Conservation (phyloP, 441 rosid species). For the Biscutella laevigata region DNA sequence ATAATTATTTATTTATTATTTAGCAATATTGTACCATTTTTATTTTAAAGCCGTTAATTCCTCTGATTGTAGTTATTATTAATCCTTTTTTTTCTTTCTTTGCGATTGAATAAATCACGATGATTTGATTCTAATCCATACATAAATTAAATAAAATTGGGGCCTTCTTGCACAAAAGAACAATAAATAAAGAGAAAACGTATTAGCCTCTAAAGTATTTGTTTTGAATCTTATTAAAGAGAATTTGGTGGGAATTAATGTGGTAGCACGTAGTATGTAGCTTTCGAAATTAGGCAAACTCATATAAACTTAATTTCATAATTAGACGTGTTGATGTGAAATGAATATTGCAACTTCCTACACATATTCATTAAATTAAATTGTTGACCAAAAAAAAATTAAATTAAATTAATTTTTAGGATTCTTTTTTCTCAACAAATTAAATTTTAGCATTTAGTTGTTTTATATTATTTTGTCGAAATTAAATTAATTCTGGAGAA, state of each 20-base stretch:
- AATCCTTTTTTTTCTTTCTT: background rate
- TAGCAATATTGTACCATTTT: too few relatives aligned
- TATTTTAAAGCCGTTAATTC: too few relatives aligned
- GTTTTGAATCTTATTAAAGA: constrained; percentile 12
- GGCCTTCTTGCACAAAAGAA: background rate
- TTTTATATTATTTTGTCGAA: background rate
- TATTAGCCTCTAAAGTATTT: background rate
- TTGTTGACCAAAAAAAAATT: too few relatives aligned
- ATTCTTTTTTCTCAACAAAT: too few relatives aligned
- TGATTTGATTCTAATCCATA: background rate
- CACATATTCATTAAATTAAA: too few relatives aligned
- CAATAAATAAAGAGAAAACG: constrained; percentile 9
- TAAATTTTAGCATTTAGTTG: background rate
- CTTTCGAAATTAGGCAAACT: background rate
- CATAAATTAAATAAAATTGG: background rate
- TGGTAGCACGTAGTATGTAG: constrained; percentile 22
- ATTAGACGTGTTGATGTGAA: background rate
- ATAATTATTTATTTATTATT: too few relatives aligned
- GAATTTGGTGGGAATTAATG: constrained; percentile 17
- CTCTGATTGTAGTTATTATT: too few relatives aligned
- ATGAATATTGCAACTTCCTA: background rate
- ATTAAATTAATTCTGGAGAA: background rate
- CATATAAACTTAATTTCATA: background rate
- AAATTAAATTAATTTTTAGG: too few relatives aligned
- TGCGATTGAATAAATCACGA: background rate